Percentiles rank a stretch among this genome's conserved stretches.
Evolutionary conservation across 257 asterid species (phyloP).

Genomic region (Petunia secreta): DNA sequence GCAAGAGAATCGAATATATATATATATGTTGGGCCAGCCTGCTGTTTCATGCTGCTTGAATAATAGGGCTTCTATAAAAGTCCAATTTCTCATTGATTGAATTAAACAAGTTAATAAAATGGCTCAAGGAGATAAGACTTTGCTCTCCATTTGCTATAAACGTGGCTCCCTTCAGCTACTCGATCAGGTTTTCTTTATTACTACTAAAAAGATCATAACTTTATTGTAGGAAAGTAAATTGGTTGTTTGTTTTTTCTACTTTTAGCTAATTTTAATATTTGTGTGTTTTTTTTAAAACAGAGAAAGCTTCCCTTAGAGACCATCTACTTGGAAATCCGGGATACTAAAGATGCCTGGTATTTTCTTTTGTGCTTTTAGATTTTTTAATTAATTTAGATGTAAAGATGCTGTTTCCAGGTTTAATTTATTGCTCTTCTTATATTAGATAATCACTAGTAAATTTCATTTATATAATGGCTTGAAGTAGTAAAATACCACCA

Average conservation of each 20-base stretch:
- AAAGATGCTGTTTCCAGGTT: not conserved
- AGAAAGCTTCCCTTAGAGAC: slow-evolving; percentile 91
- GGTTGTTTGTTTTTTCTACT: not conserved
- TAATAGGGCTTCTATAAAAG: too few species aligned
- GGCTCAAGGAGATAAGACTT: slow-evolving; percentile 36
- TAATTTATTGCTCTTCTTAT: not conserved
- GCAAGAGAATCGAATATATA: too few species aligned
- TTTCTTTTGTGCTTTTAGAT: not conserved
- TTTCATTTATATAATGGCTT: too few species aligned
- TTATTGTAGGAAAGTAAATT: not conserved
- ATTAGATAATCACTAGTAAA: too few species aligned
- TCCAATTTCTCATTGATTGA: too few species aligned
- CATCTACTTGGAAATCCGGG: slow-evolving; percentile 61
- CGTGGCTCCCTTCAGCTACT: slow-evolving; percentile 84
- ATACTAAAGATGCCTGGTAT: slow-evolving; percentile 85
- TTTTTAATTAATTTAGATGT: not conserved
- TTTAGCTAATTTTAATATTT: slow-evolving; percentile 1
- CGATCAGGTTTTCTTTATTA: slow-evolving; percentile 64
- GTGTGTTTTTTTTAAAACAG: slow-evolving; percentile 47
- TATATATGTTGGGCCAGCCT: too few species aligned
- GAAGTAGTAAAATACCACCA: too few species aligned
- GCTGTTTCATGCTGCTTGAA: too few species aligned
- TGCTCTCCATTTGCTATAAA: slow-evolving; percentile 69
- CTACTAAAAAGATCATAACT: not conserved
- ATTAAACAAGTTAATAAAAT: too few species aligned